Base-by-base conservation (phyloP, 441 rosid genomes). In the Adansonia grandidieri region DNA sequence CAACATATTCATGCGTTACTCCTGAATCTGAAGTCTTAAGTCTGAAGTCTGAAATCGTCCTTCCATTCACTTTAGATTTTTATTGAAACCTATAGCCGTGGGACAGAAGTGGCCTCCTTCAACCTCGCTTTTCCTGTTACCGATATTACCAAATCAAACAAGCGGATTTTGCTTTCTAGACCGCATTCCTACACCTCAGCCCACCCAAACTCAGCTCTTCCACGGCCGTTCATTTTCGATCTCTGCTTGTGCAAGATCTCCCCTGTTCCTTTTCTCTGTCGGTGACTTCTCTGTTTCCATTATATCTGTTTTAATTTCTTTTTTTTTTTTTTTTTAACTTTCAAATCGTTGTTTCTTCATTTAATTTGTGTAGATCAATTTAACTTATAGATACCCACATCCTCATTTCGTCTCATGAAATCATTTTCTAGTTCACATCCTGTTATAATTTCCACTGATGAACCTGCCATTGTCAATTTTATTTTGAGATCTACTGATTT, bases 401-500 rank as follows among this genome's bases (percentile, higher is more conserved):
- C 2, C 63, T 32, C 51, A n/a, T 37, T 66, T 66, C 32, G n/a
- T 64, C 14, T 9, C 64, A 10, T 17, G 62, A 50, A 63, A 51
- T 65, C 51, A 5, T 64, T 65, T 42, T 65, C 51, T 32, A n/a
- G 53, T 65, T 65, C 61, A 28, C 0, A 22, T n/a, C 8, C 7
- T 66, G 54, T 57, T 37, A 13, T 63, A 1, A 19, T 47, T 75
- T 15, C 67, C 6, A n/a, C 63, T 32, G 20, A 42, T 77, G 19
- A 62, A 19, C 62, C 70, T 40, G 2, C 47, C 28, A 9, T 32
- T 63, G 10, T 48, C 42, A 45, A 50, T 19, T 61, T 57, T 15
- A 10, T 53, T 53, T 60, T 48, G 40, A 57, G 77, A 71, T 56
- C 72, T 71, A 40, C 62, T 57, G 80, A 51, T 71, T 78, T 78